Evolutionary conservation across 2,329 filamentous ascomycete genomes (phyloP).

Genomic region (Pseudocercospora ulei): DNA sequence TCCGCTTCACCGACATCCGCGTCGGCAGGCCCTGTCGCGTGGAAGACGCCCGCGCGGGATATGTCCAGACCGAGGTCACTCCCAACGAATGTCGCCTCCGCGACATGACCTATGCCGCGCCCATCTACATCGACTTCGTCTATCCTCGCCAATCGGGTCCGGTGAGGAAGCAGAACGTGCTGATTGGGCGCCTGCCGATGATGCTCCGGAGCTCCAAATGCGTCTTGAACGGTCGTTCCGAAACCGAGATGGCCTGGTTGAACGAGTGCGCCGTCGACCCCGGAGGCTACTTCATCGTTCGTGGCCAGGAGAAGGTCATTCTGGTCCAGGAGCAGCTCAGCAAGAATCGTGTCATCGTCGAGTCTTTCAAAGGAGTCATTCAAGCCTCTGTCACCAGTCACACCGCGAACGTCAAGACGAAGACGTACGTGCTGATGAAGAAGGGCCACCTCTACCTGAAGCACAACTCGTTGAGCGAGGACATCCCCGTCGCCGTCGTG

Average conservation of each 20-base stretch:
- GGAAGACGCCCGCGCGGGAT: slow-evolving; percentile 61
- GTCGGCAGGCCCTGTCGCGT: slow-evolving; percentile 71
- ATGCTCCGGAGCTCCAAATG: slow-evolving; percentile 97
- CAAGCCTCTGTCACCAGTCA: slow-evolving; percentile 96
- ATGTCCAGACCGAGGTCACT: slow-evolving; percentile 59
- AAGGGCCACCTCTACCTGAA: slow-evolving; percentile 82
- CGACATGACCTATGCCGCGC: slow-evolving; percentile 96
- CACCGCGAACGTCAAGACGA: slow-evolving; percentile 93
- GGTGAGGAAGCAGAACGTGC: slow-evolving; percentile 62
- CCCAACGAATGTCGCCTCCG: slow-evolving; percentile 93
- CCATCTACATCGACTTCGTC: slow-evolving; percentile 83
- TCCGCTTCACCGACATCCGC: slow-evolving; percentile 61
- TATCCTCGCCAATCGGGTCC: slow-evolving; percentile 73
- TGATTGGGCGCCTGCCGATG: slow-evolving; percentile 83
- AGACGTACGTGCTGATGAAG: slow-evolving; percentile 89
- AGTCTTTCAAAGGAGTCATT: slow-evolving; percentile 88
- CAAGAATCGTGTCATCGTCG: slow-evolving; percentile 98
- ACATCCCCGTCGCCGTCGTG: slow-evolving; percentile 88
- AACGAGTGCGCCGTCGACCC: slow-evolving; percentile 95
- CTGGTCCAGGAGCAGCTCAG: slow-evolving; percentile 96
- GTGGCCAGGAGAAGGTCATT: slow-evolving; percentile 97
- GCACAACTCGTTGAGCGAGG: slow-evolving; percentile 87
- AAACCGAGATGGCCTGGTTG: slow-evolving; percentile 79
- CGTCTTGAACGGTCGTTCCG: slow-evolving; percentile 70
- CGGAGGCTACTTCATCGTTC: slow-evolving; percentile 94